Evolutionary conservation across 139 green algal species (phyloP), one percentile per base, ranked within the genome.

Genomic region (Asterochloris erici): DNA sequence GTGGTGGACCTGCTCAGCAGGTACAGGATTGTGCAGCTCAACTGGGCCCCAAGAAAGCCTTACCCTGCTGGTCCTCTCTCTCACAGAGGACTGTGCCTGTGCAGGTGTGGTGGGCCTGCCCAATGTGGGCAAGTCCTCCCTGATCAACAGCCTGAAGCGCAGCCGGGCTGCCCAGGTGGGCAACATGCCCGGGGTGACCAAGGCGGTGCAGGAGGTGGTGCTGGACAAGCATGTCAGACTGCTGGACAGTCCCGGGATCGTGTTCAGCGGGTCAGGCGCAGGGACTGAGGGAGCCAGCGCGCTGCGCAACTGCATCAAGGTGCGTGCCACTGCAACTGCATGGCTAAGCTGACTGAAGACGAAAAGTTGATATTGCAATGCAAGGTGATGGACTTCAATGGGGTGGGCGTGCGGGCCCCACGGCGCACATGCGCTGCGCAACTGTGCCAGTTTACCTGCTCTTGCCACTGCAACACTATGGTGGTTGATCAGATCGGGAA

Each of bases 131-230:
- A 99, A 99, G 90, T 94, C 85, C 14, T 97, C 91, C 1, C 84
- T 99, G 54, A 99, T 99, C 90, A 99, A 99, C 93, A 95, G 90
- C 38, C 88, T 99, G 19, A 98, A 98, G 92, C 89, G 97, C 23
- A 83, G 88, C 21, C 86, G 92, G 15, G 95, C 95, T 63, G 96
- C 94, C 60, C 91, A 95, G 75, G 84, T 95, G 0, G 94, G 94
- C 79, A 96, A 96, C 88, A 94, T 88, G 14, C 94, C 94, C 10
- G 95, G 95, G n/a, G 89, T 98, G 24, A 98, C 95, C 61, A 94
- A 89, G 78, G 64, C 82, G 14, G 86, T 96, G 24, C 97, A 99
- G 90, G 94, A 98, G 84, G 90, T 87, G 68, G 28, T 77, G 54
- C 90, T 99, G 69, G 97, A 99, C 93, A 97, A 96, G 85, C 87